These are phyloP conservation scores for Syzygium aqueum DNA, from an alignment of 345 rosid genomes.

Conservation along the genomic window DNA sequence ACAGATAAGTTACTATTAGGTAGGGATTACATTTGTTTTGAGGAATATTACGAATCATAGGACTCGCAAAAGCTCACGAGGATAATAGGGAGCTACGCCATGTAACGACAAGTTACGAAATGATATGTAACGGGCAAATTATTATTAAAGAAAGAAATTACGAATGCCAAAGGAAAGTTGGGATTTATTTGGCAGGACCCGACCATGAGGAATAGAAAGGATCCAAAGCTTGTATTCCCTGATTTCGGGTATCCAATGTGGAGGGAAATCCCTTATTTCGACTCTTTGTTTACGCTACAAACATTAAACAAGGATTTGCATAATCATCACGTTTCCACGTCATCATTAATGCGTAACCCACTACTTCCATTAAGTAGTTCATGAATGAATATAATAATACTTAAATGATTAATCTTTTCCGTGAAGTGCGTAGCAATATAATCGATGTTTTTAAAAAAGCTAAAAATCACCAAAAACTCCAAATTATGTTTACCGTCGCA, in stretches of 20 bases:
- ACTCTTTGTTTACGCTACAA: background rate
- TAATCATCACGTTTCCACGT: background rate
- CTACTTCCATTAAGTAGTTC: fast-evolving
- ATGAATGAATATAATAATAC: background rate
- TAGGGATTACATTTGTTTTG: background rate
- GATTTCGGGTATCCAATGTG: background rate
- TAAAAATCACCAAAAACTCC: too few species aligned
- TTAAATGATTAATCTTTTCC: background rate
- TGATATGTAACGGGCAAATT: background rate
- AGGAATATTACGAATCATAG: background rate
- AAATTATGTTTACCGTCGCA: too few species aligned
- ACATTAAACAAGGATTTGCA: background rate
- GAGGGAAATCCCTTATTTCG: background rate
- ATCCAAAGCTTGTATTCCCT: background rate
- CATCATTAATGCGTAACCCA: background rate
- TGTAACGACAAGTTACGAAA: background rate
- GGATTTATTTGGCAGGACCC: background rate
- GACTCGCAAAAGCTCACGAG: background rate
- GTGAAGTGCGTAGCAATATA: background rate
- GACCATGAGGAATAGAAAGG: background rate
- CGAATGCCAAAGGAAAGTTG: background rate
- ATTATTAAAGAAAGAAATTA: background rate
- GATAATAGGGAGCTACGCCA: background rate
- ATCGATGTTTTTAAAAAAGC: too few species aligned
- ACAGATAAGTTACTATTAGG: too few species aligned